Evolutionary conservation across 78 protist genomes (phyloP).

Genomic region (Speleostelium caveatum): DNA sequence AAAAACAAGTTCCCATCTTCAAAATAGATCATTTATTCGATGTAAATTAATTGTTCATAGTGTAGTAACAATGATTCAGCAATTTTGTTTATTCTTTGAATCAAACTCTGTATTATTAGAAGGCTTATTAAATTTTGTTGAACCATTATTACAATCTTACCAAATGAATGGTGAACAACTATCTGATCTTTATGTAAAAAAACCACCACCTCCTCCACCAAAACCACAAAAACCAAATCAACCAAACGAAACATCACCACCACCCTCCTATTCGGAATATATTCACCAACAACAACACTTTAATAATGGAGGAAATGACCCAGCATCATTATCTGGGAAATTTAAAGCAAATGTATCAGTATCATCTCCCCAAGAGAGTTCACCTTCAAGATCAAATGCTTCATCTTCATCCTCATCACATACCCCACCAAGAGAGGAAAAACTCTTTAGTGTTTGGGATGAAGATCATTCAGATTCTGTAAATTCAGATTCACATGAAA

Average conservation of each 20-base stretch:
- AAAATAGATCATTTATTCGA: constrained; percentile 58
- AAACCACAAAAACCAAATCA: constrained; percentile 2
- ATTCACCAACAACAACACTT: background rate
- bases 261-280: constrained; percentile 55
- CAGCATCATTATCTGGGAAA: background rate
- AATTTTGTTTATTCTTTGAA: constrained; percentile 65
- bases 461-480: constrained; percentile 8
- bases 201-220: constrained; percentile 26
- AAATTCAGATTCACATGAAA: background rate
- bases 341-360: constrained; percentile 5
- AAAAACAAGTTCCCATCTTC: constrained; percentile 38
- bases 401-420: constrained; percentile 7
- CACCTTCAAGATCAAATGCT: background rate
- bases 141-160: constrained; percentile 22
- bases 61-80: constrained; percentile 58
- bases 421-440: background rate
- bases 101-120: constrained; percentile 56
- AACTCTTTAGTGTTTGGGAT: constrained; percentile 72
- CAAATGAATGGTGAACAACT: constrained; percentile 30
- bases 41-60: constrained; percentile 72
- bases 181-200: constrained; percentile 24
- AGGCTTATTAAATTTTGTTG: constrained; percentile 42
- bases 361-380: background rate
- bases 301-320: background rate
- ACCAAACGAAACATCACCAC: constrained; percentile 17